Base-by-base conservation (phyloP, 2,329 filamentous ascomycete species). In the Aureobasidium musti region DNA sequence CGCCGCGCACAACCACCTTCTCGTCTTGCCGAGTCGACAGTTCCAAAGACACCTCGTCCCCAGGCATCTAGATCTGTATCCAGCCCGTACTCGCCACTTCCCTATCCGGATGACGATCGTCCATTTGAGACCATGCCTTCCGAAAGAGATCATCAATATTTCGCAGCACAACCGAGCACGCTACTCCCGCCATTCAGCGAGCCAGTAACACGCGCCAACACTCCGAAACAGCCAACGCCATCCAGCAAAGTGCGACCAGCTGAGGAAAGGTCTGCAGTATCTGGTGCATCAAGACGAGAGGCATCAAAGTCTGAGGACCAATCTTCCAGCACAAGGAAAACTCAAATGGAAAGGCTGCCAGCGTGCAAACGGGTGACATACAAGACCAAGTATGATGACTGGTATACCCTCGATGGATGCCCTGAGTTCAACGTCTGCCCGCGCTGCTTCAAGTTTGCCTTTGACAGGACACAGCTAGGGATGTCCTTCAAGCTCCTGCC, bases 391-490 rank as follows among this genome's bases (percentile, higher is more conserved):
- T 84, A 88, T 68, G 82, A 89, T 69, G 91, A 95, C 73, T 97
- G 93, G 91, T 87, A 92, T 68, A 93, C 89, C 0, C 81, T 97
- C 5, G 86, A 86, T 4, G 86, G 87, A 17, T 85, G 88, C 68
- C 84, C 87, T 14, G 85, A 86, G 68, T 90, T 97, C 71, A 87
- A 91, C 69, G 89, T 97, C 53, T 97, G 94, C 72, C 91, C 91
- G 0, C 86, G 85, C 14, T 98, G 94, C 78, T 92, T 91, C 75
- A 82, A 84, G 2, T 83, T 83, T 6, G 85, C 92, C 10, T 92
- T 94, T 70, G 83, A 83, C 17, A 81, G 85, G 28, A 90, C 91
- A 0, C 82, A 85, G 23, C 96, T 91, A 74, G 83, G 86, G 2
- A 82, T 85, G 19, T 81, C 87, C 39, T 92, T 97, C 72, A 80